Conservation (phyloP, 2,329 filamentous ascomycete species). For the Verruconis gallopava region DNA sequence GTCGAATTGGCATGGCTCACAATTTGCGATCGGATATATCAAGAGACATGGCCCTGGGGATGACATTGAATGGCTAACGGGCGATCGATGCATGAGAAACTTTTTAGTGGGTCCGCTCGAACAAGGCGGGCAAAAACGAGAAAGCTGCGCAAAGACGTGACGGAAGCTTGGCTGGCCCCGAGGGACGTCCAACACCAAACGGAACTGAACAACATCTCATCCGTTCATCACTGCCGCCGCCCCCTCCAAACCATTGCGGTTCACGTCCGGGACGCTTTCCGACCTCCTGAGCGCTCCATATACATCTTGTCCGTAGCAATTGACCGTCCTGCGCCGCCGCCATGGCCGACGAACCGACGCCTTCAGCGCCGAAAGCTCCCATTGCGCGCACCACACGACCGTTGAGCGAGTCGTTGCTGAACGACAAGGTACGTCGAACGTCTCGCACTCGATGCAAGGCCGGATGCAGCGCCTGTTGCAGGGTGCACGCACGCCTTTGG, state of each 20-base stretch:
- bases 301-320: too few relatives aligned
- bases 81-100: too few relatives aligned
- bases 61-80: too few relatives aligned
- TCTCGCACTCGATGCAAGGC: not conserved
- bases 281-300: not conserved
- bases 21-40: too few relatives aligned
- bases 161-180: not conserved
- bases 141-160: constrained; percentile 19
- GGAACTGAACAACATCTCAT: not conserved
- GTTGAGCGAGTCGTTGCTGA: constrained; percentile 93
- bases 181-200: not conserved
- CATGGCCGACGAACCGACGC: constrained; percentile 46
- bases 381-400: constrained; percentile 61
- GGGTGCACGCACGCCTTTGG: not conserved
- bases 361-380: constrained; percentile 46
- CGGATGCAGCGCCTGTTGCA: not conserved
- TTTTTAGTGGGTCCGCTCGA: constrained; percentile 4
- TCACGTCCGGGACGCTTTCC: too few relatives aligned
- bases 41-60: too few relatives aligned
- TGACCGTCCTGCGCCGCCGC: constrained; percentile 18
- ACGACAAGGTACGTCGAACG: constrained; percentile 78
- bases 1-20: too few relatives aligned
- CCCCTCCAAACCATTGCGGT: too few relatives aligned
- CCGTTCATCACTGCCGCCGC: too few relatives aligned
- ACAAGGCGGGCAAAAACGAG: not conserved